Conservation (phyloP, 1,284 basidiomycete genomes). For the Microbotryum saponariae region DNA sequence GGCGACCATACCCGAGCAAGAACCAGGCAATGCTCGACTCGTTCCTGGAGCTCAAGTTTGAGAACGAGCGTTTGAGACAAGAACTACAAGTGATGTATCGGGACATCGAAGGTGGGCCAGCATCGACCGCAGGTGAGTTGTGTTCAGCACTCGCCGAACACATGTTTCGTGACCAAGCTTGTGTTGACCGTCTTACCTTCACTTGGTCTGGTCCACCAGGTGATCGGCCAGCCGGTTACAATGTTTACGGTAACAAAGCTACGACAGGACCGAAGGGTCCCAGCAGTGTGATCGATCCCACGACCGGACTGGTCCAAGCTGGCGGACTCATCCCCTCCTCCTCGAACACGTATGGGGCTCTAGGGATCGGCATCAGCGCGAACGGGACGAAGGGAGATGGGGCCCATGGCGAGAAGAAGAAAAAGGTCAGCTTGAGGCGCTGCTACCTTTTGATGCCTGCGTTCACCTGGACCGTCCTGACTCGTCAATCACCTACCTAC, state of each 20-base stretch:
- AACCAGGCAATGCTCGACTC: slow-evolving; percentile 66
- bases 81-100: slow-evolving; percentile 35
- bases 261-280: slow-evolving; percentile 11
- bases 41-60: slow-evolving; percentile 65
- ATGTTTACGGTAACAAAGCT: slow-evolving; percentile 7
- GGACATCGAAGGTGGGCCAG: slow-evolving; percentile 31
- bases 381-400: slow-evolving; percentile 21
- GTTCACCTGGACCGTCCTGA: slow-evolving; percentile 44
- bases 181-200: no score
- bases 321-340: slow-evolving; percentile 31
- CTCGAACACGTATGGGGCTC: slow-evolving; percentile 34
- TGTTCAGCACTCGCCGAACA: no score
- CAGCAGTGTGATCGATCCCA: slow-evolving; percentile 25
- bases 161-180: no score
- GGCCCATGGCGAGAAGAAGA: slow-evolving; percentile 32
- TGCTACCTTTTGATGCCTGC: slow-evolving; percentile 61
- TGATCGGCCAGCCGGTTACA: not conserved
- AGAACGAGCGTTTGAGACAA: slow-evolving; percentile 56
- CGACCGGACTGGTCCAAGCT: slow-evolving; percentile 29
- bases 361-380: slow-evolving; percentile 34
- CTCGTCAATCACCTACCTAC: no score
- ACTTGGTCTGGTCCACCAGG: no score
- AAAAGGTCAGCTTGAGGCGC: slow-evolving; percentile 21
- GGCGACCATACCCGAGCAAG: slow-evolving; percentile 66
- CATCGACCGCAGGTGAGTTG: no score